A percentile compares a stretch with the other conserved stretches of the same genome.
phyloP scores from a whole-genome alignment of 768 basidiomycete species.

The Royoungia palumana region DNA sequence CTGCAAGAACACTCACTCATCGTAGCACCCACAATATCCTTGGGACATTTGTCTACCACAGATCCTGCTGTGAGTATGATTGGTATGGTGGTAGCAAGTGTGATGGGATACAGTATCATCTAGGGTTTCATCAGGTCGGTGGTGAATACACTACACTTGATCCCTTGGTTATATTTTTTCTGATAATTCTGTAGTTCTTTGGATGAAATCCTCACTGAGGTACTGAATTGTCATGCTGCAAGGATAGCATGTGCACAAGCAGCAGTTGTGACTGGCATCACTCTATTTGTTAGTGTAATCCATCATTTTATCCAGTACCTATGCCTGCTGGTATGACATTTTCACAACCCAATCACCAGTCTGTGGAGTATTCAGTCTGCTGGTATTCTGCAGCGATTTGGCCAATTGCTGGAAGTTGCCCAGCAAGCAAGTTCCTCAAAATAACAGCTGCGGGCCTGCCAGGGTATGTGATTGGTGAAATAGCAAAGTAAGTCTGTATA shows the following conservation, averaged over 20 bases:
- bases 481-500: conserved; percentile 32
- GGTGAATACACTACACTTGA: conserved; percentile 8
- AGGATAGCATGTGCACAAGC: conserved; percentile 19
- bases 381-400: conserved; percentile 35
- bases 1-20: conserved; percentile 25
- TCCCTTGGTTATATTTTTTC: conserved; percentile 6
- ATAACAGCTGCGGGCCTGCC: conserved; percentile 42
- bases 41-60: conserved; percentile 53
- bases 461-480: conserved; percentile 42
- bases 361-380: conserved; percentile 29
- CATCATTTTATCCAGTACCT: not conserved
- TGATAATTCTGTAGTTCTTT: conserved; percentile 14
- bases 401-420: conserved; percentile 40
- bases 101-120: conserved; percentile 44
- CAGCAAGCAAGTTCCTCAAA: conserved; percentile 39
- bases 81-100: conserved; percentile 37
- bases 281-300: conserved; percentile 16
- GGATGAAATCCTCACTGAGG: conserved; percentile 14
- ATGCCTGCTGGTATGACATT: not conserved
- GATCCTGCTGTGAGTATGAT: conserved; percentile 51
- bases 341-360: conserved; percentile 20
- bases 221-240: conserved; percentile 13
- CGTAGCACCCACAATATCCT: conserved; percentile 33
- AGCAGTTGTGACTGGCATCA: conserved; percentile 22
- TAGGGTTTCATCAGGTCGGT: conserved; percentile 38